Conservation (phyloP, 148 eudicot species). For the Vaccinium macrocarpon region DNA sequence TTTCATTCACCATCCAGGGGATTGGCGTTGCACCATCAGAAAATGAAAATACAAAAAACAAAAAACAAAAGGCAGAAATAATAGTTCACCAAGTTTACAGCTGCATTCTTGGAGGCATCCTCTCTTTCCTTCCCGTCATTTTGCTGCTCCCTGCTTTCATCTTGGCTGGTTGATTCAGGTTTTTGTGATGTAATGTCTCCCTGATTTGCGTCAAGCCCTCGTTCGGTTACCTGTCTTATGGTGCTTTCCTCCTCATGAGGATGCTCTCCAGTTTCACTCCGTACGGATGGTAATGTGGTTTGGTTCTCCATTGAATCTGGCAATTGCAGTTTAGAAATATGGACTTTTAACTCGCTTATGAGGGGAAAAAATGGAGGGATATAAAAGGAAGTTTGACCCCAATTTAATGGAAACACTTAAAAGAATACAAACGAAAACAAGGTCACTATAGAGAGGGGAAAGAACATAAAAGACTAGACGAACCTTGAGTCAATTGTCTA, state of each 20-base stretch:
- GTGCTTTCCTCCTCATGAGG: constrained; percentile 29
- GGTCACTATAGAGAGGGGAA: neutral
- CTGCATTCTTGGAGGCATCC: constrained; percentile 5
- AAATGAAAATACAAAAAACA: constrained; percentile 6
- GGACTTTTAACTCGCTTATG: neutral
- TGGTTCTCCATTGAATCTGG: constrained; percentile 38
- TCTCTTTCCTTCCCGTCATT: constrained; percentile 1
- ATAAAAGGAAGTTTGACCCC: neutral
- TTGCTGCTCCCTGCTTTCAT: constrained; percentile 11
- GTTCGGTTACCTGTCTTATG: constrained; percentile 55
- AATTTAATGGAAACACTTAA: neutral
- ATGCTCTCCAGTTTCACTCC: constrained; percentile 12
- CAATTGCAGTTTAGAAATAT: neutral
- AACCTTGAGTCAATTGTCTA: constrained; percentile 64
- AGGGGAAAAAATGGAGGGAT: neutral
- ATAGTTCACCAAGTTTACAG: constrained; percentile 15
- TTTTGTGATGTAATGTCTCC: constrained; percentile 7
- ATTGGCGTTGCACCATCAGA: too few species aligned
- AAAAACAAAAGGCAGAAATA: neutral
- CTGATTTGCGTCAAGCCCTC: constrained; percentile 6
- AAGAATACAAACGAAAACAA: neutral
- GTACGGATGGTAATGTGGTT: constrained; percentile 14
- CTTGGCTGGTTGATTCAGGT: constrained; percentile 12
- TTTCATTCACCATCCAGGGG: too few species aligned
- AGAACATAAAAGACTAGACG: neutral